Evolutionary conservation across 2,329 filamentous ascomycete species (phyloP), one percentile per base, ranked within the genome.

Genomic region (Colletotrichum lindemuthianum): DNA sequence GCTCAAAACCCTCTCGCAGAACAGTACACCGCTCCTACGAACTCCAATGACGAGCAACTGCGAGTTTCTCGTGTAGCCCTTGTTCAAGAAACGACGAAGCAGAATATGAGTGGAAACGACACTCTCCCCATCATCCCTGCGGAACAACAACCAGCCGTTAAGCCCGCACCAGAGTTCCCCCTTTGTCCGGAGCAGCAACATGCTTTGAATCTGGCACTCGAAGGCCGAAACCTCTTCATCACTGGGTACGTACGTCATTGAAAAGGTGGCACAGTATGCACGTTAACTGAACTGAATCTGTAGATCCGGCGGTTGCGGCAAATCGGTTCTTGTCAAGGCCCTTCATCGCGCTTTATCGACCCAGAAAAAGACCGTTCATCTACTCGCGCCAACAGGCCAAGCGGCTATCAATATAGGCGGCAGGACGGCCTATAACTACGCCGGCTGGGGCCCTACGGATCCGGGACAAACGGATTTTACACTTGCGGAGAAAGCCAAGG

Each of bases 201-300:
- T 8, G 41, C 41, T 4, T 33, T 56, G 8, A 11, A 56, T n/a
- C 53, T 56, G 16, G 41, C 53, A 8, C 15, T 56, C 8, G 2
- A 39, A 8, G 41, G 53, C 53, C n/a, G 47, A 6, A 56, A 56
- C n/a, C 53, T 56, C 8, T 56, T 56, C 15, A 56, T 56, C 2
- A 56, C 41, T 13, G 53, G 53, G 41, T 56, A 56, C n/a, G 41
- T 47, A 45, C n/a, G 8, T 24, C 43, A 8, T 24, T 8, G 1
- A 3, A 3, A 3, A 4, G 13, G 6, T 6, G 15, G 9, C 3
- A 4, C 2, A 3, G n/a, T n/a, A n/a, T 32, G 24, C n/a, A 8
- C 2, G 4, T 16, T 47, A 8, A 33, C 33, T 32, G 4, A 45
- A 7, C 7, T 0, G 33, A 15, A 5, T 15, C 8, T 16, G 11